phyloP scores from a whole-genome alignment of 2,329 filamentous ascomycete species.

The Cryphonectria carpinicola region DNA sequence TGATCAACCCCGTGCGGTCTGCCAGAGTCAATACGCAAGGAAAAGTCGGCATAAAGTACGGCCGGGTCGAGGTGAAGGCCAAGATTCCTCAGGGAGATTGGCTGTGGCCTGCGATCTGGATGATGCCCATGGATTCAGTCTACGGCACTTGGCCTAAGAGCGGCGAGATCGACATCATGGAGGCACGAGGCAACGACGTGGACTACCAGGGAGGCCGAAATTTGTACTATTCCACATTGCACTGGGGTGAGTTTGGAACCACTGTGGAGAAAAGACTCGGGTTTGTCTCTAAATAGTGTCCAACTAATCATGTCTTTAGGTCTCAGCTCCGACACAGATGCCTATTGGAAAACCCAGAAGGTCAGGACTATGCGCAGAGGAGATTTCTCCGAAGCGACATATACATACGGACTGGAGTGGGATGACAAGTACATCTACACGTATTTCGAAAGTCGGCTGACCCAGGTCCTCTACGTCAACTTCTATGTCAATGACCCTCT shows the following conservation, averaged over 20 bases:
- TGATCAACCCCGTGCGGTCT: conserved; percentile 54
- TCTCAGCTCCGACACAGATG: conserved; percentile 35
- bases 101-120: conserved; percentile 56
- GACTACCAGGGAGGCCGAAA: conserved; percentile 49
- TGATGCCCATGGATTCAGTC: conserved; percentile 52
- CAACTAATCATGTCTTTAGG: conserved; percentile 3
- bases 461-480: conserved; percentile 44
- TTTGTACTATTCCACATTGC: conserved; percentile 47
- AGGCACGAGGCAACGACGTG: conserved; percentile 51
- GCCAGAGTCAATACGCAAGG: conserved; percentile 53
- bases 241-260: conserved; percentile 45
- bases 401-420: conserved; percentile 60
- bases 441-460: conserved; percentile 51
- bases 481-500: conserved; percentile 41
- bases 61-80: conserved; percentile 57
- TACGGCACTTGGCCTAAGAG: conserved; percentile 56
- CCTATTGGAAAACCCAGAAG: conserved; percentile 41
- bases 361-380: conserved; percentile 40
- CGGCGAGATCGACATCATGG: conserved; percentile 59
- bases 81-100: conserved; percentile 58
- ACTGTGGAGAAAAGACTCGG: not conserved
- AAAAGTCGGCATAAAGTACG: conserved; percentile 52
- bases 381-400: conserved; percentile 48
- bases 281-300: not conserved
- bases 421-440: conserved; percentile 54